Base-by-base conservation (phyloP, 2,329 filamentous ascomycete genomes). In the Geosmithia flava region DNA sequence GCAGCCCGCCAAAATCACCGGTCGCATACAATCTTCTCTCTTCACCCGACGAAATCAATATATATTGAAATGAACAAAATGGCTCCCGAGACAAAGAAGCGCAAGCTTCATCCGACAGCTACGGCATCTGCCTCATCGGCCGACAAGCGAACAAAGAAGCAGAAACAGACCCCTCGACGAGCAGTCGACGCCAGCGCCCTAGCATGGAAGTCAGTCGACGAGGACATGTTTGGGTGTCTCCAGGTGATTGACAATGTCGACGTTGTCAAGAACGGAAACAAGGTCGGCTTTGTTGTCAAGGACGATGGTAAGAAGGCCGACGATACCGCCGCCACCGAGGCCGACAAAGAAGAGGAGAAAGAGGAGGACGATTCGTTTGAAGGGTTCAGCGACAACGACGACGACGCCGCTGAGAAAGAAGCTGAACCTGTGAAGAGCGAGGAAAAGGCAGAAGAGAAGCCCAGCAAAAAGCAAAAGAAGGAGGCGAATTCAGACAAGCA, bases 181-280 rank as follows among this genome's bases (percentile, higher is more conserved):
- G 58, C 68, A 2, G 66, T 76, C 20, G 66, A 69, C 42, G 63
- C 71, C 29, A 64, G 72, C 52, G 65, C 72, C 1, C 64, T 83
- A 42, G 62, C 67, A 61, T 83, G 80, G 80, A 70, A 75, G 55
- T 81, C 91, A 44, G 87, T 96, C 66, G 87, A 87, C n/a, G 89
- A 94, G 53, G 93, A 93, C 15, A 46, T 46, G 0, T 96, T 98
- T 63, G 94, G 83, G 57, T 89, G 87, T 0, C 68, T 98, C 2
- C 89, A 98, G 58, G 90, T 97, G 58, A 83, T 97, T 44, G 87
- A 95, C 16, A 88, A 87, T 47, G 87, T 98, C 1, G 86, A 95
- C 29, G 74, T 98, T n/a, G 70, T 95, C 42, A 78, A 75, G 52
- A 73, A 83, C 29, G 80, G 80, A 7, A 67, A 72, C 47, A 72